Evolutionary conservation across 2,329 filamentous ascomycete genomes (phyloP), one percentile per base, ranked within the genome.

Genomic region (Colletotrichum aenigma): DNA sequence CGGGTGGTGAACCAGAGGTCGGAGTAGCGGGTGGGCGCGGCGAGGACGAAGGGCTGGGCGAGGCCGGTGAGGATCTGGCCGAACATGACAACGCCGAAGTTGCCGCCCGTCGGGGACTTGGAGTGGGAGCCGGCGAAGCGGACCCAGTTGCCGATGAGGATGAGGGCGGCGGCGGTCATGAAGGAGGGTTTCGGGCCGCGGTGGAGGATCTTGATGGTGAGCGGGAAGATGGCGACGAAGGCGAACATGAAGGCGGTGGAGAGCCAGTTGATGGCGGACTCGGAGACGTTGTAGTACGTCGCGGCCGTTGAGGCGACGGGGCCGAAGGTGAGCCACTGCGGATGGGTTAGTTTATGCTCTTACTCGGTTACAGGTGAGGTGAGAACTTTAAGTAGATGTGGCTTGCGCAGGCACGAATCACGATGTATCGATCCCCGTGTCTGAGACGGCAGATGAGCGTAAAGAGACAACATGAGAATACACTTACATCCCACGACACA

Each of bases 1-100:
- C 89, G 87, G 80, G 94, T 93, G 3, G 95, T 96, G 85, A 98
- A 98, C 97, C 97, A 98, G 75, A 98, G 87, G 82, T 98, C 96
- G 70, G 95, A 97, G 85, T 98, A 99, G 77, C 95, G 89, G 1
- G 97, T 96, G 1, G 97, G 96, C 1, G 96, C 95, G 8, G 94
- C 93, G 12, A 98, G 91, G 15, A 98, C 95, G 83, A 98, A 98
- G 0, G 97, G 96, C 82, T 99, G 97, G 1, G 95, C 93, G 52
- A 98, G 89, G 1, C 96, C 97, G 68, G 94, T 95, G 76, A 99
- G 84, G 82, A 98, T 94, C 86, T 98, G 96, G 6, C 96, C 96
- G 79, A 97, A 93, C 94, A 98, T 95, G 77, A 95, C 93, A 60
- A 94, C 89, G 56, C 93, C 93, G 81, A 94, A 97, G 78, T 88